Evolutionary conservation across 148 eudicot species (phyloP), one percentile per base, ranked within the genome.

Genomic region (Vaccinium myrtillus): DNA sequence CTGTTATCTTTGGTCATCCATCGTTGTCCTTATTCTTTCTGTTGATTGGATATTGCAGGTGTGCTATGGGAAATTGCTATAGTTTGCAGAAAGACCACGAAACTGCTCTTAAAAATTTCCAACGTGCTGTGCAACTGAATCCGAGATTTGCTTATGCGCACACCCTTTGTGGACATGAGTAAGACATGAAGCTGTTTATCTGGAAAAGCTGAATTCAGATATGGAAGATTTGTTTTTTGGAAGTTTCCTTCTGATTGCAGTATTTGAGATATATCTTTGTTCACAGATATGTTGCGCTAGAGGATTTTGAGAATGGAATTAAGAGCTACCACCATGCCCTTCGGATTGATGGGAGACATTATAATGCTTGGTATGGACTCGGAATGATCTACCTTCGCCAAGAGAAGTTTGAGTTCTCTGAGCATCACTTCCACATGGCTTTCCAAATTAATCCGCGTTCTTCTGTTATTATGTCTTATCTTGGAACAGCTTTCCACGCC

Each of bases 361-460:
- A 97, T 86, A 97, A 97, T 89, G 96, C 99, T 54, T 97, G 99
- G 99, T 95, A 97, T 90, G 99, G 99, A 75, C 98, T 97, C 75
- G 98, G 98, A 87, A 95, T 97, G 96, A 90, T 95, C 81, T 97
- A 94, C 81, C 98, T 97, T 85, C 94, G 98, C 50, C 99, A 97
- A 86, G 99, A 97, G 89, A 97, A 97, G 91, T 91, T 92, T 85
- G 95, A 94, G 83, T 97, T 97, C 86, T 93, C 99, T 32, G 98
- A 95, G 90, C 99, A 97, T 87, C 92, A 97, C 84, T 95, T 97
- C 88, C 91, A 91, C 78, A 90, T 84, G 86, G 99, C 99, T 75
- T 94, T 89, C 84, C 90, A 88, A 86, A 95, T 97, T 75, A 94
- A 97, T 86, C 91, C 98, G 6, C 90, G 88, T 54, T 97, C 99